Evolutionary conservation across 306 rosid genomes (phyloP), one percentile per base, ranked within the genome.

Genomic region (Lathyrus tuberosus): DNA sequence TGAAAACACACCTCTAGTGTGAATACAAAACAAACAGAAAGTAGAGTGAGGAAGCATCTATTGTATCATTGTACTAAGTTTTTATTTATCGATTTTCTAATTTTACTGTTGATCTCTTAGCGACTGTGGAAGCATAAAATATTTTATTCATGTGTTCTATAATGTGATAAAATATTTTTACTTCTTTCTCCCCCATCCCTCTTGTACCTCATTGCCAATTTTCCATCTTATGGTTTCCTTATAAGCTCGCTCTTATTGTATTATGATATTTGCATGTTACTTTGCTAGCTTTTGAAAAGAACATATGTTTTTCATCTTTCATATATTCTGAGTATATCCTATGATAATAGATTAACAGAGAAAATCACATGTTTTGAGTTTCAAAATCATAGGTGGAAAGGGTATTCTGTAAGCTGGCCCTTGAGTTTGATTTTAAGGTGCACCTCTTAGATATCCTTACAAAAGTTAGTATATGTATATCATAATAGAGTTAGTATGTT

Each of bases 221-320:
- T 54, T 0, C 15, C 61, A 54, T 18, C 51, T 5, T 41, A 15
- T 48, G 67, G 44, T 53, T 30, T 60, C 54, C 52, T 15, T 67
- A 53, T 44, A 49, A 13, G 12, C 58, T 47, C 26, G 62, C 26
- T 72, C 28, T n/a, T n/a, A n/a, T 47, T 30, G 59, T 24, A 35
- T 52, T 33, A 67, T 46, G 54, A 41, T 35, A 33, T 62, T 58
- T 71, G 13, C 46, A 51, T 30, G 44, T 70, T 73, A 13, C 22
- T 49, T 62, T 31, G 17, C 57, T 14, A 31, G 47, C 64, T 73
- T 20, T 63, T 40, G 62, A 69, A 53, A 62, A 77, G 37, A 69
- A 69, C n/a, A 22, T 8, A 56, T 41, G 26, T 69, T 62, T 66
- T 60, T 62, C 20, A 66, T 57, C 52, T 67, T 73, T 79, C 67